phyloP scores from a whole-genome alignment of 257 asterid genomes.

The Capsicum rhomboideum region DNA sequence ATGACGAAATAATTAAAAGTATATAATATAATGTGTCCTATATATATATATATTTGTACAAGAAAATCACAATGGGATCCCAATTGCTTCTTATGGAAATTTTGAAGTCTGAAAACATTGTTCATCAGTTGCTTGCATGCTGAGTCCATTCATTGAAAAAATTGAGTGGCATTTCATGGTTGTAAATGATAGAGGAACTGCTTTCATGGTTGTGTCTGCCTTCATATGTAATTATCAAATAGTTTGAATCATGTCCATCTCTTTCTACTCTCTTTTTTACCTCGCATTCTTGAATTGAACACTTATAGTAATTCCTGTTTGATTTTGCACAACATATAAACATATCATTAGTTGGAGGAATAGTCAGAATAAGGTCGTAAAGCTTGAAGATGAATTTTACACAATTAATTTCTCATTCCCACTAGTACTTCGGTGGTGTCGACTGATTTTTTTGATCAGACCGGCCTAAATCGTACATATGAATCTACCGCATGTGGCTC shows the following conservation, averaged over 20 bases:
- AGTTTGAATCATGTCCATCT: conserved; percentile 19
- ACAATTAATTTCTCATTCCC: too few relatives aligned
- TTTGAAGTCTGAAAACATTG: background rate
- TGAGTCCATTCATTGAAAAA: background rate
- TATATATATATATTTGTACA: background rate
- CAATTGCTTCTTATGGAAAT: background rate
- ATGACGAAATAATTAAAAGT: background rate
- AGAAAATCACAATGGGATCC: background rate
- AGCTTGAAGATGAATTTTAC: background rate
- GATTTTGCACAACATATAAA: background rate
- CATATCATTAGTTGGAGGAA: background rate
- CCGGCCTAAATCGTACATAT: too few relatives aligned
- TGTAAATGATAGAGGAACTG: background rate
- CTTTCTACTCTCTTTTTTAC: conserved; percentile 30
- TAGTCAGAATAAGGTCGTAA: background rate
- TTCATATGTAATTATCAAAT: conserved; percentile 18
- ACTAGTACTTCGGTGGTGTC: too few relatives aligned
- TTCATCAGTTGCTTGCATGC: background rate
- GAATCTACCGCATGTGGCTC: too few relatives aligned
- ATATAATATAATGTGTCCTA: background rate
- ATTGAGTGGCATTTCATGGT: background rate
- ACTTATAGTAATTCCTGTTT: conserved; percentile 25
- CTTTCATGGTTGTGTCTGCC: conserved; percentile 31
- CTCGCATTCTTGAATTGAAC: conserved; percentile 20
- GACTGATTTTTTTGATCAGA: too few relatives aligned